Conservation (phyloP, 495 filamentous ascomycete genomes). For the Geoglossum glabrum region DNA sequence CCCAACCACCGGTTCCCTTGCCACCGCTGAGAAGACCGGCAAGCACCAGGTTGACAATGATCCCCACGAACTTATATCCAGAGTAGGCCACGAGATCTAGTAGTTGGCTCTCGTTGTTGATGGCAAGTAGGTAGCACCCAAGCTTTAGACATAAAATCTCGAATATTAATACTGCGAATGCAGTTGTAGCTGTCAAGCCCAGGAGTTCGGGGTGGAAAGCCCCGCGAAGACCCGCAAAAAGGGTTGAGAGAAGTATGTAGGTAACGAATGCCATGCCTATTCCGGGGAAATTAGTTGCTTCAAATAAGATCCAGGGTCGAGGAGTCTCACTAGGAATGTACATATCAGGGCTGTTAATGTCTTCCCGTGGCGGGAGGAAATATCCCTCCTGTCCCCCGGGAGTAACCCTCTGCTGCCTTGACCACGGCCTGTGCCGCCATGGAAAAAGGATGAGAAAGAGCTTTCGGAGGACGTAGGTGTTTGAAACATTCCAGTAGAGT, state of each 20-base stretch:
- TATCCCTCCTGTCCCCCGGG: conserved; percentile 43
- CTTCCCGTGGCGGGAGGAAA: conserved; percentile 88
- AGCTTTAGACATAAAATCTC: conserved; percentile 82
- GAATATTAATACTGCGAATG: conserved; percentile 58
- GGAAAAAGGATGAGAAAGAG: conserved; percentile 83
- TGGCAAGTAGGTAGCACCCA: conserved; percentile 78
- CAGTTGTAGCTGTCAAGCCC: conserved; percentile 67
- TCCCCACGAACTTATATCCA: conserved; percentile 96
- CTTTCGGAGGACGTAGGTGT: conserved; percentile 72
- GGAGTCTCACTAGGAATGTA: conserved; percentile 51
- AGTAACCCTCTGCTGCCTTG: conserved; percentile 42
- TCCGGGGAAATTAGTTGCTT: conserved; percentile 13
- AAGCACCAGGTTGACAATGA: conserved; percentile 64
- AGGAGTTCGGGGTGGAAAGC: conserved; percentile 86
- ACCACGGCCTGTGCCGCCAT: conserved; percentile 95
- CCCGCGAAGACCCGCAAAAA: conserved; percentile 80
- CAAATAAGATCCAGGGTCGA: background rate
- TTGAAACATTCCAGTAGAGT: conserved; percentile 95
- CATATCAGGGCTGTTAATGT: conserved; percentile 96
- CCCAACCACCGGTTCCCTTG: conserved; percentile 62
- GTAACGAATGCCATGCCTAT: conserved; percentile 75
- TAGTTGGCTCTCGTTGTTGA: conserved; percentile 72
- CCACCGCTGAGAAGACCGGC: conserved; percentile 59
- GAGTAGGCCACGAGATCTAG: conserved; percentile 88
- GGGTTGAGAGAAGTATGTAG: conserved; percentile 79